These are phyloP conservation scores for Grammothele lineata DNA, from an alignment of 768 basidiomycete species.

Conservation along the genomic window DNA sequence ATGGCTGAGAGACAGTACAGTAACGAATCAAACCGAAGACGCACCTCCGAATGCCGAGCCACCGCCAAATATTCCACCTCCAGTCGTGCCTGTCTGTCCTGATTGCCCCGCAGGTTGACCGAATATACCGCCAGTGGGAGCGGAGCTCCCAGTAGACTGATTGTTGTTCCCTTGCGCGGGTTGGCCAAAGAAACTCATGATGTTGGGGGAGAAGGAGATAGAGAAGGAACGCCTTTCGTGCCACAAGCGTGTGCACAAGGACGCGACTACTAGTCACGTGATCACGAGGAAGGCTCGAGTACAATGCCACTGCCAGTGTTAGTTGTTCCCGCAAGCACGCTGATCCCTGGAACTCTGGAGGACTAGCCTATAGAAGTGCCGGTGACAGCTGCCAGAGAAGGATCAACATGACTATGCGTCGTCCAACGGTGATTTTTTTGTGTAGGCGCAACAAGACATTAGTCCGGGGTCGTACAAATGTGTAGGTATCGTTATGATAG, in stretches of 20 bases:
- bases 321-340: too few relatives aligned
- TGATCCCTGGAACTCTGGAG: too few relatives aligned
- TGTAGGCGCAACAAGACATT: too few relatives aligned
- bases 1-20: too few relatives aligned
- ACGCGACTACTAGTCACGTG: slow-evolving; percentile 14
- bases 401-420: too few relatives aligned
- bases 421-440: too few relatives aligned
- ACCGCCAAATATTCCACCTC: slow-evolving; percentile 14
- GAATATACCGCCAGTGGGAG: slow-evolving; percentile 10
- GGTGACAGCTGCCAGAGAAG: too few relatives aligned
- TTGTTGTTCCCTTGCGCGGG: slow-evolving; percentile 15
- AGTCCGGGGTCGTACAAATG: too few relatives aligned
- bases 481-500: not conserved
- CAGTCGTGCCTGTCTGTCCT: slow-evolving; percentile 11
- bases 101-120: slow-evolving; percentile 16
- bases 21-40: too few relatives aligned
- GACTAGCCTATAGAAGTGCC: too few relatives aligned
- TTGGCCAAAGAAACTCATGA: slow-evolving; percentile 20
- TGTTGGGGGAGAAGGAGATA: slow-evolving; percentile 1
- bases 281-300: too few relatives aligned
- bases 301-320: too few relatives aligned
- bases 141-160: slow-evolving; percentile 10
- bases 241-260: not conserved
- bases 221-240: not conserved
- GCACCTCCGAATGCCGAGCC: slow-evolving; percentile 18